Base-by-base conservation (phyloP, 352 stramenopile genomes). In the Phytophthora melonis region DNA sequence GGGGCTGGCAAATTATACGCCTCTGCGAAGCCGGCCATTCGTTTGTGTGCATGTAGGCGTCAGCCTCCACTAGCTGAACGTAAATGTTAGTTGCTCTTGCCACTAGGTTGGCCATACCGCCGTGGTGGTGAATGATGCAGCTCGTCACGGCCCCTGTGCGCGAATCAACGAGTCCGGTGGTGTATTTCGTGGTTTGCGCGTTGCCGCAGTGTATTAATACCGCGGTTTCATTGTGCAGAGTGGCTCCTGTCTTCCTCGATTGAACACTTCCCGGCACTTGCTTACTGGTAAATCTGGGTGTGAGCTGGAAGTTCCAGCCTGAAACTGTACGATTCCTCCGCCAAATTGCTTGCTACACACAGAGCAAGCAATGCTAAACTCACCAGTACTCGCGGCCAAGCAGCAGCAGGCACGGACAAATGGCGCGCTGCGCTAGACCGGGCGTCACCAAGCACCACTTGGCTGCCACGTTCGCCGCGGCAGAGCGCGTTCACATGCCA, bases 71-170 rank as follows among this genome's bases (percentile, higher is more conserved):
- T 4, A 18, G 50, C 66, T 68, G 66, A 68, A 72, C 66, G 39
- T 53, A 68, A 68, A 65, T 65, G 63, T 58, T 57, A 30, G 13
- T 5, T 32, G 34, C 18, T 43, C 63, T 70, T 39, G 55, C 64
- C 59, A 32, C 55, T 66, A n/a, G 45, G 54, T 60, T 66, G 64
- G 56, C 45, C 43, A 66, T 49, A 58, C 63, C 21, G 58, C 39
- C 58, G 21, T 14, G 27, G 41, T 25, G 11, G 23, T 36, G 34
- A 53, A 16, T 43, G 36, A 43, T 43, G 36, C 36, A 5, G 36
- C 16, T 50, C 21, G 54, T 70, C 43, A 65, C 21, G 41, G 14
- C 30, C 21, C 9, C 11, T 19, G 10, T 21, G 23, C 23, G 23
- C 58, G 58, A 53, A 54, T 58, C 49, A 62, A 19, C 55, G 27